Conservation (phyloP, 106 monocot genomes). For the Dendrobium huoshanense region DNA sequence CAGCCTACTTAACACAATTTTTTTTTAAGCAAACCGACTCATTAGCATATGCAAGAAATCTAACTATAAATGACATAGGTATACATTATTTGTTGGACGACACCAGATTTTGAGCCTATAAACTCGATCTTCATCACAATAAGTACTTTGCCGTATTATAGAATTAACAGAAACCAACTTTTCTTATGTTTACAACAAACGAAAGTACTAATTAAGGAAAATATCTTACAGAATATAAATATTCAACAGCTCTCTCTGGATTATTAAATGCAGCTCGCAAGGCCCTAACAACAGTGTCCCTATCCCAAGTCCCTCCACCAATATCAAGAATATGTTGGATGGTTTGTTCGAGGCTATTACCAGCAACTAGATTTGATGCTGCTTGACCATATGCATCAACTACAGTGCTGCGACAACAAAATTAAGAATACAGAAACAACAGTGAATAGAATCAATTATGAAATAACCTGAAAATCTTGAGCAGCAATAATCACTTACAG, state of each 20-base stretch:
- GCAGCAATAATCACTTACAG: not conserved
- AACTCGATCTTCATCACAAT: not conserved
- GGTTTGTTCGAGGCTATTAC: conserved; percentile 55
- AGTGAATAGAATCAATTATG: not conserved
- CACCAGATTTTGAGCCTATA: no score
- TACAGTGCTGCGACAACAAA: conserved; percentile 24
- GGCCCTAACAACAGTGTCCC: conserved; percentile 73
- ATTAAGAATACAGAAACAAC: not conserved
- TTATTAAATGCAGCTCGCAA: conserved; percentile 88
- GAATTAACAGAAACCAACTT: not conserved
- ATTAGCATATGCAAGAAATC: no score
- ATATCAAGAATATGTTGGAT: conserved; percentile 80
- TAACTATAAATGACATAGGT: no score
- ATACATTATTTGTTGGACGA: no score
- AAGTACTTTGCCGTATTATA: not conserved
- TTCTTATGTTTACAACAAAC: not conserved
- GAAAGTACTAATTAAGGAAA: not conserved
- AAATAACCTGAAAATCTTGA: not conserved
- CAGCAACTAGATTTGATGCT: conserved; percentile 81
- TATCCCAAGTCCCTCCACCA: conserved; percentile 86
- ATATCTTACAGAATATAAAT: conserved; percentile 71
- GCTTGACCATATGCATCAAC: conserved; percentile 65
- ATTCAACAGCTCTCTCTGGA: conserved; percentile 88
- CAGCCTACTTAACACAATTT: no score
- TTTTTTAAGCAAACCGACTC: no score